Evolutionary conservation across 257 asterid species (phyloP).

Genomic region (Lycium barbarum): DNA sequence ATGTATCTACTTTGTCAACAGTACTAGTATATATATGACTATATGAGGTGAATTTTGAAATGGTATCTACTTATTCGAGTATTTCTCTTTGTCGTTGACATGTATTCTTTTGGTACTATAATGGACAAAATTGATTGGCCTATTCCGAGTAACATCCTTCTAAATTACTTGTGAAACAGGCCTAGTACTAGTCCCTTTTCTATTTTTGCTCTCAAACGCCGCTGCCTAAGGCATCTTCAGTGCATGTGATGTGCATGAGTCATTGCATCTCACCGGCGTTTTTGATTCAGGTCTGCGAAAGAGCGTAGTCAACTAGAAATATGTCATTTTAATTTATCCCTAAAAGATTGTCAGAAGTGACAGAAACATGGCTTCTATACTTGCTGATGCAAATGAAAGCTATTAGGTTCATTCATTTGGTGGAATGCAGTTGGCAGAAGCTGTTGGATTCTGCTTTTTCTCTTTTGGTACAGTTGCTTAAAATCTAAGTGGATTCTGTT

Average conservation of each 20-base stretch:
- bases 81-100: background rate
- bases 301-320: background rate
- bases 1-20: background rate
- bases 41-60: background rate
- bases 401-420: background rate
- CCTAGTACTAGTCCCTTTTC: background rate
- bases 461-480: too few species aligned
- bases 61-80: background rate
- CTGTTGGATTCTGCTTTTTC: background rate
- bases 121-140: background rate
- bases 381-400: background rate
- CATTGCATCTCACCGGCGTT: background rate
- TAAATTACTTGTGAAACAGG: background rate
- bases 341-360: background rate
- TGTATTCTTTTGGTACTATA: background rate
- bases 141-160: background rate
- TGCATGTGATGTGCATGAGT: background rate
- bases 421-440: background rate
- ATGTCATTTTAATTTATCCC: background rate
- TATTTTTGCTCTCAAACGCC: background rate
- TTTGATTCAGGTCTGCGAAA: background rate
- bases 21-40: conserved; percentile 6
- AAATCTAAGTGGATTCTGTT: background rate
- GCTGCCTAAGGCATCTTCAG: background rate
- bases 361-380: background rate